Base-by-base conservation (phyloP, 2,329 filamentous ascomycete genomes). In the Phoma sp. region DNA sequence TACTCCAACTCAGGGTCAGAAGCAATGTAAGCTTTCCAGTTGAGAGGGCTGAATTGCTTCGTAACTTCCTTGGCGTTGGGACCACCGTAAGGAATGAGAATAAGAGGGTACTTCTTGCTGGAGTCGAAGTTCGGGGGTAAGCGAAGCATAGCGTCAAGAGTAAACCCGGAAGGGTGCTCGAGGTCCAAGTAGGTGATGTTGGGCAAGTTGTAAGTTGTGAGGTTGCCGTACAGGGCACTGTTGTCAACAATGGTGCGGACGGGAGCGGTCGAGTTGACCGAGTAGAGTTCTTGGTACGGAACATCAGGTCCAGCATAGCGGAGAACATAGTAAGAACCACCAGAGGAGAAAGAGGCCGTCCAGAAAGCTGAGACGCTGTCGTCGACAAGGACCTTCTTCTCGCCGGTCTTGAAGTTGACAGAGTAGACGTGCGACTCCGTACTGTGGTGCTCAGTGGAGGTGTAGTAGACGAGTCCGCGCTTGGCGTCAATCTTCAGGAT, bases 341-440 rank as follows among this genome's bases (percentile, higher is more conserved):
- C 78, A 2, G 83, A 79, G 0, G 87, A 89, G 74, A 90, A 90
- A 0, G 85, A 88, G 0, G 87, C 87, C 5, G 79, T 80, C 82
- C 85, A 90, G 64, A 81, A 83, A 0, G 81, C 88, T 0, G 85
- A 74, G 0, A 83, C 76, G 0, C 75, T 79, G 49, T 87, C 84
- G 48, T 90, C 84, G 4, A 89, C 87, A 0, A 90, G 81, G 0
- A 86, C 74, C 6, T 79, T 85, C 39, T 84, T 82, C 58, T 82
- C 75, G 9, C 78, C 76, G 0, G 80, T 83, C 4, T 77, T 74
- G 63, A 85, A 86, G 0, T 83, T 87, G 10, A 90, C 84, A 2
- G 84, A 87, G 76, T 88, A 90, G 5, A 90, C 64, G 62, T 90
- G 88, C 2, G 84, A 81, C 68, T 90, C 87, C 0, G 86, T 89